Conservation (phyloP, 495 filamentous ascomycete genomes). For the Sabuloglossum arenarium region DNA sequence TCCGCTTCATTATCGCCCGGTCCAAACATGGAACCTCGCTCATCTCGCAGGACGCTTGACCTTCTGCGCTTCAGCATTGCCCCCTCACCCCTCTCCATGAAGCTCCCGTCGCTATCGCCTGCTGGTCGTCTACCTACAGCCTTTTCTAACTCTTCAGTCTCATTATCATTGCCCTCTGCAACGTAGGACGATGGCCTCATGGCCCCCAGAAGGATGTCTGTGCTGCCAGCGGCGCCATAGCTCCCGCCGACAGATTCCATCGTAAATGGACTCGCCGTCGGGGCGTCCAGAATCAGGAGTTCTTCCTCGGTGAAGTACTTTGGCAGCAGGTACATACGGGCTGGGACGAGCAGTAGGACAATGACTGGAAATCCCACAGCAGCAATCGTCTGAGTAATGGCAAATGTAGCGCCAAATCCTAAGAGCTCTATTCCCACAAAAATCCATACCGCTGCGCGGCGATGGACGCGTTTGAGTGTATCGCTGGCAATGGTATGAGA, state of each 20-base stretch:
- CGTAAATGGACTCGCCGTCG: constrained; percentile 36
- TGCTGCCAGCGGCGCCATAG: neutral
- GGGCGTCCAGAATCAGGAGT: constrained; percentile 49
- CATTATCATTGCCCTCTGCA: neutral
- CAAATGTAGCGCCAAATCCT: constrained; percentile 73
- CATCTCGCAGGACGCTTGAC: neutral
- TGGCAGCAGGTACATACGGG: constrained; percentile 53
- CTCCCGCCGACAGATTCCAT: neutral
- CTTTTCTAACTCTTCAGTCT: neutral
- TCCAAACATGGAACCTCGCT: neutral
- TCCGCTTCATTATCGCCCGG: neutral
- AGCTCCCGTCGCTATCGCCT: neutral
- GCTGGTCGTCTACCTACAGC: neutral
- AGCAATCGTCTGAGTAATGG: constrained; percentile 88
- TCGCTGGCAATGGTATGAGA: constrained; percentile 40
- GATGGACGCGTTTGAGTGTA: constrained; percentile 39
- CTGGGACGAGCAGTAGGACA: constrained; percentile 61
- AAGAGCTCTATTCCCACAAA: constrained; percentile 48
- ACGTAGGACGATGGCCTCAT: neutral
- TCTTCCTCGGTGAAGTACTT: constrained; percentile 46
- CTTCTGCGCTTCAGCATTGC: neutral
- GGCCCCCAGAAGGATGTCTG: neutral
- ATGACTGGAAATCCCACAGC: constrained; percentile 87
- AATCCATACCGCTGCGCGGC: constrained; percentile 44
- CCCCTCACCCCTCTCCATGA: neutral